Evolutionary conservation across 176 grass and related monocot species (phyloP).

Genomic region (Aegilops tauschii): DNA sequence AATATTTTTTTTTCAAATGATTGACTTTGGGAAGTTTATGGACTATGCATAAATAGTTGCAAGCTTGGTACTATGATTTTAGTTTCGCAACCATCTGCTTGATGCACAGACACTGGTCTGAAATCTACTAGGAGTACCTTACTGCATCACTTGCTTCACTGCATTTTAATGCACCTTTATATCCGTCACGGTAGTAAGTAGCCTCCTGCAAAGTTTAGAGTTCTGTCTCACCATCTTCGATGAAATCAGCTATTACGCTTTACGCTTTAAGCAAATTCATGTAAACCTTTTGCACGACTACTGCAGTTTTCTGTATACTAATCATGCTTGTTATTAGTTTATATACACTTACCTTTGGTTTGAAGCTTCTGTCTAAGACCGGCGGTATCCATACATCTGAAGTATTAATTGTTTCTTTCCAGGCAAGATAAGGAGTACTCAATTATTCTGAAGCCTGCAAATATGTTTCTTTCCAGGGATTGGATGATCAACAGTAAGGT

Average conservation of each 20-base stretch:
- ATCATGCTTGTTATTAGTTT: not conserved
- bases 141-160: not conserved
- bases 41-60: not conserved
- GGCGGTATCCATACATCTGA: conserved; percentile 17
- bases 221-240: not conserved
- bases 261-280: conserved; percentile 2
- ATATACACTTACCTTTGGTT: not conserved
- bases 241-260: not conserved
- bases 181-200: not conserved
- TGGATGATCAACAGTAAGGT: conserved; percentile 38
- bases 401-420: conserved; percentile 33
- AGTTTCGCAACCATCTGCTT: not conserved
- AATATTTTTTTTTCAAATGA: not conserved
- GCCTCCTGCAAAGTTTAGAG: not conserved
- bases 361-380: not conserved
- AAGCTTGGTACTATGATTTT: not conserved
- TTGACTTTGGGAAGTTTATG: not conserved
- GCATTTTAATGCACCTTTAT: not conserved
- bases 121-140: not conserved
- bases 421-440: conserved; percentile 91
- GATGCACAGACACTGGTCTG: not conserved
- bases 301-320: not conserved
- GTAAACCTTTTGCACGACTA: not conserved
- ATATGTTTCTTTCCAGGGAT: conserved; percentile 39
- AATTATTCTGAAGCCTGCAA: conserved; percentile 90